phyloP scores from a whole-genome alignment of 805 yeast species.

The Huiozyma sinensis region DNA sequence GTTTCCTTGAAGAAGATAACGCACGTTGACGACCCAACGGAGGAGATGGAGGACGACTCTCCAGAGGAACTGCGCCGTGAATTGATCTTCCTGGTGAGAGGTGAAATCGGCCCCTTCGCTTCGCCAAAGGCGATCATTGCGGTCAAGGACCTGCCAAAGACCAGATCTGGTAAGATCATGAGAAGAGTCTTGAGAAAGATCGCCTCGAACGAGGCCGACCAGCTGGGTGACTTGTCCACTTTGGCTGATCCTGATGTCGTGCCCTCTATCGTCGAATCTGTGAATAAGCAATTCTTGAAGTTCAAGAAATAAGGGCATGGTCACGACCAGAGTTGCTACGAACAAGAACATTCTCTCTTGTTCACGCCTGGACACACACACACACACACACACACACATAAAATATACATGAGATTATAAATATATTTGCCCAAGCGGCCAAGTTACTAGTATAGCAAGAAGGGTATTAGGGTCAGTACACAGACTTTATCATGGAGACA shows the following conservation, averaged over 20 bases:
- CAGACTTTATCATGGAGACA: too few relatives aligned
- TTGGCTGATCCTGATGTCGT: constrained; percentile 80
- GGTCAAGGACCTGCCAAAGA: constrained; percentile 91
- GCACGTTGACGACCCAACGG: constrained; percentile 24
- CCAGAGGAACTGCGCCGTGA: constrained; percentile 38
- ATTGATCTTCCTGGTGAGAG: constrained; percentile 75
- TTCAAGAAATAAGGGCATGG: constrained; percentile 23
- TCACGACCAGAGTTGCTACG: not conserved
- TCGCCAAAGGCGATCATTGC: constrained; percentile 81
- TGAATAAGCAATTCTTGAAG: constrained; percentile 33
- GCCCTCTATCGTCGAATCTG: constrained; percentile 60
- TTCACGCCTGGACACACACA: not conserved
- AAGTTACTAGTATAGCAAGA: too few relatives aligned
- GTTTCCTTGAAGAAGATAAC: constrained; percentile 59
- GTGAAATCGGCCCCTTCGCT: constrained; percentile 56
- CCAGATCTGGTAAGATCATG: constrained; percentile 97
- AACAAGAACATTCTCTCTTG: not conserved
- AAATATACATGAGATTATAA: too few relatives aligned
- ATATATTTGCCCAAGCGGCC: too few relatives aligned
- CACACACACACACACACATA: not conserved
- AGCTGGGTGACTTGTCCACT: constrained; percentile 86
- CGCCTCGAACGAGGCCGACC: constrained; percentile 83
- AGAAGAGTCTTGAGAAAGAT: constrained; percentile 93
- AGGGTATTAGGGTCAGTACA: too few relatives aligned
- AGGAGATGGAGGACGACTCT: constrained; percentile 23